Conservation (phyloP, 1,139 yeast species). For the Pichia sp. region DNA sequence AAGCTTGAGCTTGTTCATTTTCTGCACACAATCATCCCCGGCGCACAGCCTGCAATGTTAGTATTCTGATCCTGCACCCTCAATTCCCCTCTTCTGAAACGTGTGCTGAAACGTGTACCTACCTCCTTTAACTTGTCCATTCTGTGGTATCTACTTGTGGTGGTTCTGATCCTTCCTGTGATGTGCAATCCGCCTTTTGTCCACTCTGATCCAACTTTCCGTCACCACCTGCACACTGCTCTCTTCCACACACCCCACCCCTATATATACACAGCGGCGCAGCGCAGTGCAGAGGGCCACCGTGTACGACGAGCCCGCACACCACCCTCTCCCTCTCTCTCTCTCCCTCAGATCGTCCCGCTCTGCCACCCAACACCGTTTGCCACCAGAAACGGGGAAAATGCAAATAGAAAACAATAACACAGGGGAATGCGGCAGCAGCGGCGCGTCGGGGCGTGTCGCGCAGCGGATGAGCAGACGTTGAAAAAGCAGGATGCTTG, state of each 20-base stretch:
- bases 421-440: neutral
- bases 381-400: slow-evolving; percentile 1
- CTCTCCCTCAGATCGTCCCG: neutral
- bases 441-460: too few relatives aligned
- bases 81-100: neutral
- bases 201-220: too few relatives aligned
- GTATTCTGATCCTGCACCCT: too few relatives aligned
- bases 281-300: neutral
- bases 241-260: too few relatives aligned
- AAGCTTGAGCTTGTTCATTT: slow-evolving; percentile 82
- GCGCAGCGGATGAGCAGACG: too few relatives aligned
- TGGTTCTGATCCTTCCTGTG: neutral
- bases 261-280: too few relatives aligned
- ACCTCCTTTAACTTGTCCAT: slow-evolving; percentile 53
- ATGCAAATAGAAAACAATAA: neutral
- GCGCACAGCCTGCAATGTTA: too few relatives aligned
- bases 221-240: too few relatives aligned
- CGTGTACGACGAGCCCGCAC: neutral
- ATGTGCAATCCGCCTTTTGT: too few relatives aligned
- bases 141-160: slow-evolving; percentile 9
- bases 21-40: slow-evolving; percentile 38
- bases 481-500: too few relatives aligned
- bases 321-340: neutral
- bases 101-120: slow-evolving; percentile 24
- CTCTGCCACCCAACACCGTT: neutral